Evolutionary conservation across 805 yeast species (phyloP), one percentile per base, ranked within the genome.

Genomic region (Zygotorulaspora chibaensis): DNA sequence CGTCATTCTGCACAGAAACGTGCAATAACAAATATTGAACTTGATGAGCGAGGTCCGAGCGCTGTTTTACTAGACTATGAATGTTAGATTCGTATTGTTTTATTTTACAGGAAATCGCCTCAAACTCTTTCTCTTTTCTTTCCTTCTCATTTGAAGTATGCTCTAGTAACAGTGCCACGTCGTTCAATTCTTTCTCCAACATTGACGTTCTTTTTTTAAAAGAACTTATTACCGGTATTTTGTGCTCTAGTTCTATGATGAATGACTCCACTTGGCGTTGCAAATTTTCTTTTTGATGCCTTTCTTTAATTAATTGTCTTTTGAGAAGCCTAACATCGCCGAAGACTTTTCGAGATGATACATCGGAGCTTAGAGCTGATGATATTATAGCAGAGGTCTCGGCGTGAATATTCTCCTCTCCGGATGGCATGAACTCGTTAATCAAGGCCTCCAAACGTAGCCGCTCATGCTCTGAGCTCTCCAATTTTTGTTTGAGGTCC

Each of bases 1-100:
- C 69, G 41, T 73, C 74, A 10, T 74, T 77, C 38, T 80, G 73
- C 1, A 84, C 68, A 25, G 80, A 72, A 1, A 86, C 71, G 58
- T 86, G 88, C 12, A 84, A 75, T 31, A 91, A 71, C 30, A 89
- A 72, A 40, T 74, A 75, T 54, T 86, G 87, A n/a, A 93, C 76
- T 62, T 91, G 98, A 35, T 81, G 79, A 6, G 95, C 86, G 33
- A 91, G 68, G 58, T 91, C 97, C 25, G 74, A 67, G 35, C 83
- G 76, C 52, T 83, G 80, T 46, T 75, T 77, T 37, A 75, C 72
- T 51, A 84, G 62, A 4, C 76, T 51, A 18, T 73, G 49, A 17
- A 69, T 63, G 23, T 67, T 65, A 4, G 50, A 34, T 63, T 74
- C 59, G 56, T 69, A 55, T 31, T 66, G 63, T 17, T 57, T 51